Conservation (phyloP, 306 rosid genomes). For the Lathyrus sativus region DNA sequence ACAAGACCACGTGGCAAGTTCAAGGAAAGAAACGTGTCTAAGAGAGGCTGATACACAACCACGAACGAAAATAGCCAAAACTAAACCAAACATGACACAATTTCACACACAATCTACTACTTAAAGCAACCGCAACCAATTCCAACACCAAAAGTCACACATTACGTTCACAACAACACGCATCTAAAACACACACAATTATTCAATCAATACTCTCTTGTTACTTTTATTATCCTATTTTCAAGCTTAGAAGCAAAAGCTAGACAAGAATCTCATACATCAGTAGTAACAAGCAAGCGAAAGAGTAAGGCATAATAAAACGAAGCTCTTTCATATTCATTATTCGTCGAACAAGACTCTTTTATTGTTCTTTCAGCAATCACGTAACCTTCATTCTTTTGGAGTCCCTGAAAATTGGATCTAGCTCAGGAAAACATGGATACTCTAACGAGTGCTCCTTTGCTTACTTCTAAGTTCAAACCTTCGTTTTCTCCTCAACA, state of each 20-base stretch:
- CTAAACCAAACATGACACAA: neutral
- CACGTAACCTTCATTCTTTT: neutral
- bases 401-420: constrained; percentile 37
- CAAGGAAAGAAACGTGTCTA: constrained; percentile 26
- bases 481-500: constrained; percentile 46
- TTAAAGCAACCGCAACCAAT: constrained; percentile 47
- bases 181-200: neutral
- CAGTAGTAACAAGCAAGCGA: neutral
- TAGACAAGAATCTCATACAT: constrained; percentile 26
- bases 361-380: constrained; percentile 6
- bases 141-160: constrained; percentile 7
- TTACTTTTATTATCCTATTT: neutral
- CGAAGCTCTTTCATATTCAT: neutral
- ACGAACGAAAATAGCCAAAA: constrained; percentile 18
- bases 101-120: neutral
- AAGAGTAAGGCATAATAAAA: neutral
- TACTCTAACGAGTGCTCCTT: constrained; percentile 53
- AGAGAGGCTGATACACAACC: neutral
- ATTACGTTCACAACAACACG: constrained; percentile 50
- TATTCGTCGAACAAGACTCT: neutral
- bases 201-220: neutral
- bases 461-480: constrained; percentile 54
- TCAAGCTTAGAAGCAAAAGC: constrained; percentile 27
- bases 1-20: constrained; percentile 26
- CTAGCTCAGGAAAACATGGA: constrained; percentile 45